A percentile compares a stretch with the other conserved stretches of the same genome.
phyloP scores from a whole-genome alignment of 129 eudicot genomes.

The Escallonia herrerae region DNA sequence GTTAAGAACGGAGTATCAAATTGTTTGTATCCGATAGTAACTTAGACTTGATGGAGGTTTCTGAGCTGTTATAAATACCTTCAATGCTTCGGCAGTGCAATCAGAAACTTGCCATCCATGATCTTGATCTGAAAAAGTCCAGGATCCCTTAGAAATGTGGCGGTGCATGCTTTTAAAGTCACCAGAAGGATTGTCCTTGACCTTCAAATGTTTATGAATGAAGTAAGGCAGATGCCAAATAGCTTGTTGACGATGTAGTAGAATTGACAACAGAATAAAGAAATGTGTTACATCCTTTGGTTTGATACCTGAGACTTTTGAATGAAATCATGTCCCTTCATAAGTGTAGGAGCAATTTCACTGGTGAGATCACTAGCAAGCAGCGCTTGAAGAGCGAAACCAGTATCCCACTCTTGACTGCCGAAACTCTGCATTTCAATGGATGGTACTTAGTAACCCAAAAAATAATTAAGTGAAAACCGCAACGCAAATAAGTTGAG shows the following conservation, averaged over 20 bases:
- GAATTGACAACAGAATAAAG: not conserved
- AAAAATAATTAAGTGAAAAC: no score
- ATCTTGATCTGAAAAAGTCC: slow-evolving; percentile 94
- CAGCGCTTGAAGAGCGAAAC: slow-evolving; percentile 61
- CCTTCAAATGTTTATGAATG: slow-evolving; percentile 25
- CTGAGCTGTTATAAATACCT: slow-evolving; percentile 26
- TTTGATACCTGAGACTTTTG: slow-evolving; percentile 68
- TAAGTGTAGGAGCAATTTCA: slow-evolving; percentile 50
- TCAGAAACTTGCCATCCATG: slow-evolving; percentile 97
- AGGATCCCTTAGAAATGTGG: slow-evolving; percentile 80
- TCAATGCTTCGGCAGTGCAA: slow-evolving; percentile 82
- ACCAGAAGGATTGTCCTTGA: slow-evolving; percentile 76
- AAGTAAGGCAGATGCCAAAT: not conserved
- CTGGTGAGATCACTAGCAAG: slow-evolving; percentile 41
- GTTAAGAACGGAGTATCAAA: not conserved
- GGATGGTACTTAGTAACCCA: no score
- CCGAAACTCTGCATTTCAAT: slow-evolving; percentile 61
- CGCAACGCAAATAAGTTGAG: not conserved
- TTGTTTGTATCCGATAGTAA: not conserved
- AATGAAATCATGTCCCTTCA: slow-evolving; percentile 62
- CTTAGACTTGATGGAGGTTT: slow-evolving; percentile 1
- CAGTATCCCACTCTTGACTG: slow-evolving; percentile 72
- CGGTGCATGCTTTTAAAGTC: slow-evolving; percentile 75
- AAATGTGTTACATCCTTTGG: not conserved
- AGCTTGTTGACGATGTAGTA: not conserved